Evolutionary conservation across 306 rosid genomes (phyloP).

Genomic region (Sesbania bispinosa): DNA sequence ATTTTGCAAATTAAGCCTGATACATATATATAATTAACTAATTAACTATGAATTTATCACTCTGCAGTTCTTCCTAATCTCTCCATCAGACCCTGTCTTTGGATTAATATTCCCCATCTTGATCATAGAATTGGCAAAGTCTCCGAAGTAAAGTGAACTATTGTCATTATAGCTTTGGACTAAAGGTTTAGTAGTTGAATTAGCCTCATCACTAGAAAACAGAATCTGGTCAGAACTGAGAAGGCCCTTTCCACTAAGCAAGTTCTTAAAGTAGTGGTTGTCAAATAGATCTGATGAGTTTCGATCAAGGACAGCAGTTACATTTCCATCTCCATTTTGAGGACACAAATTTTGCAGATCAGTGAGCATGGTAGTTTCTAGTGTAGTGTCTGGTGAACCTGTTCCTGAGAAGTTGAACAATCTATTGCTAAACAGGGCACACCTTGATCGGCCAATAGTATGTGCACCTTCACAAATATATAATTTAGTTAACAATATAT

Average conservation of each 20-base stretch:
- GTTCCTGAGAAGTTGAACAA: slow-evolving; percentile 68
- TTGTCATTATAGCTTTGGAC: slow-evolving; percentile 53
- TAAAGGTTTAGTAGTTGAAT: slow-evolving; percentile 44
- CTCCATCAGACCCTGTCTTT: slow-evolving; percentile 62
- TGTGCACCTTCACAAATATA: slow-evolving; percentile 58
- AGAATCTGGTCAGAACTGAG: slow-evolving; percentile 76
- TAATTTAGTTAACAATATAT: neutral
- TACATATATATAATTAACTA: neutral
- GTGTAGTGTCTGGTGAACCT: slow-evolving; percentile 54
- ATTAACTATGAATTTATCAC: slow-evolving; percentile 39
- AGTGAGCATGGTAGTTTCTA: slow-evolving; percentile 44
- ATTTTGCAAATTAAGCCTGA: neutral
- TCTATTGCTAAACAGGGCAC: slow-evolving; percentile 60
- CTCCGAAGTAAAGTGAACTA: slow-evolving; percentile 41
- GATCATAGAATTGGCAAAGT: slow-evolving; percentile 71
- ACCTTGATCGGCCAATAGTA: slow-evolving; percentile 73
- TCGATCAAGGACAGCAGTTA: slow-evolving; percentile 49
- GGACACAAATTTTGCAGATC: slow-evolving; percentile 76
- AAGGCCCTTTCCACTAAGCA: slow-evolving; percentile 59
- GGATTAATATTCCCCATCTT: slow-evolving; percentile 75
- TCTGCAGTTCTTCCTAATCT: slow-evolving; percentile 77
- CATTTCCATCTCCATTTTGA: slow-evolving; percentile 54
- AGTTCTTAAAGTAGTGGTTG: slow-evolving; percentile 71
- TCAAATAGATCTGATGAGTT: slow-evolving; percentile 81
- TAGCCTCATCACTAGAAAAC: slow-evolving; percentile 43